phyloP scores from a whole-genome alignment of 108 stramenopile species.

The Fragilaria radians region DNA sequence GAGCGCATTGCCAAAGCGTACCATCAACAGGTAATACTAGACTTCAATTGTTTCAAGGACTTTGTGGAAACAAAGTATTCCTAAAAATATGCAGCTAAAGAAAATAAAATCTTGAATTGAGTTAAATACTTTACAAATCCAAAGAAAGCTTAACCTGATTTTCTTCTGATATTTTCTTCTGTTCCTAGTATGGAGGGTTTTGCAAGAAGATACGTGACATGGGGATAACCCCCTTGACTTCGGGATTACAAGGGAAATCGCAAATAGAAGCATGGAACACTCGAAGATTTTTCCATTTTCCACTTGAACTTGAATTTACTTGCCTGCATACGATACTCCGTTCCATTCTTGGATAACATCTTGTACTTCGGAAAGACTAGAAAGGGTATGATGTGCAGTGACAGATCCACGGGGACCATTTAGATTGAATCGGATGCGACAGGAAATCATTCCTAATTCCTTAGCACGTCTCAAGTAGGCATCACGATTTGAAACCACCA shows the following conservation, averaged over 20 bases:
- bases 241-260: too few species aligned
- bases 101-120: too few species aligned
- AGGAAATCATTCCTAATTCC: conserved; percentile 66
- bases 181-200: too few species aligned
- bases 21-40: conserved; percentile 46
- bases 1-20: conserved; percentile 35
- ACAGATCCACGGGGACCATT: conserved; percentile 67
- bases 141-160: too few species aligned
- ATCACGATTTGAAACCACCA: conserved; percentile 75
- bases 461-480: conserved; percentile 64
- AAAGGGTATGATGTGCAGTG: conserved; percentile 62
- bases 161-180: too few species aligned
- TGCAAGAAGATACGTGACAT: too few species aligned
- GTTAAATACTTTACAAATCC: too few species aligned
- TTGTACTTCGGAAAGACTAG: conserved; percentile 46
- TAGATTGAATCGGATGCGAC: conserved; percentile 38
- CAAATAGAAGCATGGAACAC: too few species aligned
- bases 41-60: conserved; percentile 48
- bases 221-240: too few species aligned
- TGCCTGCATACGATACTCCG: conserved; percentile 80
- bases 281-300: conserved; percentile 1
- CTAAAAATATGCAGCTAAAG: too few species aligned
- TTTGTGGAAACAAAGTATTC: too few species aligned
- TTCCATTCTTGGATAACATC: conserved; percentile 80
- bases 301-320: conserved; percentile 39